phyloP scores from a whole-genome alignment of 306 rosid genomes.

The Arachis stenosperma region DNA sequence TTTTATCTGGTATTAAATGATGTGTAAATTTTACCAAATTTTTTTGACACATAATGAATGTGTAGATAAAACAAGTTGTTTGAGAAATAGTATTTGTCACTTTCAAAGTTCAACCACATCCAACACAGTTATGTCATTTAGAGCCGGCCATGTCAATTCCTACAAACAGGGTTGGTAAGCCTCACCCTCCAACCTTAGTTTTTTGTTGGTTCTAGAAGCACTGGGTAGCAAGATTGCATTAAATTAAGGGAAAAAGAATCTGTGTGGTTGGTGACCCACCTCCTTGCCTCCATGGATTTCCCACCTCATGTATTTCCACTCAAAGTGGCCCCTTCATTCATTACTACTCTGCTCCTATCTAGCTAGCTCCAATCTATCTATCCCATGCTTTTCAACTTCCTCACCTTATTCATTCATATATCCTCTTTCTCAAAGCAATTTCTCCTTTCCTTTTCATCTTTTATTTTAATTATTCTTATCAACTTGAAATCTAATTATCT shows the following conservation, averaged over 20 bases:
- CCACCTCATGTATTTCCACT: slow-evolving; percentile 30
- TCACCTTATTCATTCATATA: neutral
- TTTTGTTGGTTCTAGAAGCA: slow-evolving; percentile 45
- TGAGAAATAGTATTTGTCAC: slow-evolving; percentile 22
- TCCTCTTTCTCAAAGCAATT: neutral
- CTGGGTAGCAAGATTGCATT: neutral
- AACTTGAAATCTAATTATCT: neutral
- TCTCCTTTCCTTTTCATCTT: neutral
- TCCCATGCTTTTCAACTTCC: slow-evolving; percentile 33
- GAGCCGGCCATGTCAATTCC: slow-evolving; percentile 39
- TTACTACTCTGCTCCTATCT: slow-evolving; percentile 24
- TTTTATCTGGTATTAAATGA: no score
- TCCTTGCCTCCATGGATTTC: slow-evolving; percentile 27
- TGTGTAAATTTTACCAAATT: no score
- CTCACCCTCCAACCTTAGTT: slow-evolving; percentile 40
- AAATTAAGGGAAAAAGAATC: slow-evolving; percentile 40
- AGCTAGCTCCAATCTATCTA: slow-evolving; percentile 23
- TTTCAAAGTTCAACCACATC: slow-evolving; percentile 41
- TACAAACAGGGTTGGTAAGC: slow-evolving; percentile 46
- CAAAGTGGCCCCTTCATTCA: neutral
- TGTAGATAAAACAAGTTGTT: no score
- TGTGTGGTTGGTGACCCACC: slow-evolving; percentile 55
- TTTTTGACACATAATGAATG: no score
- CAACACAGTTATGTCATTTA: slow-evolving; percentile 32
- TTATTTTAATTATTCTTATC: neutral